Evolutionary conservation across 345 rosid genomes (phyloP).

Genomic region (Hibiscus mutabilis): DNA sequence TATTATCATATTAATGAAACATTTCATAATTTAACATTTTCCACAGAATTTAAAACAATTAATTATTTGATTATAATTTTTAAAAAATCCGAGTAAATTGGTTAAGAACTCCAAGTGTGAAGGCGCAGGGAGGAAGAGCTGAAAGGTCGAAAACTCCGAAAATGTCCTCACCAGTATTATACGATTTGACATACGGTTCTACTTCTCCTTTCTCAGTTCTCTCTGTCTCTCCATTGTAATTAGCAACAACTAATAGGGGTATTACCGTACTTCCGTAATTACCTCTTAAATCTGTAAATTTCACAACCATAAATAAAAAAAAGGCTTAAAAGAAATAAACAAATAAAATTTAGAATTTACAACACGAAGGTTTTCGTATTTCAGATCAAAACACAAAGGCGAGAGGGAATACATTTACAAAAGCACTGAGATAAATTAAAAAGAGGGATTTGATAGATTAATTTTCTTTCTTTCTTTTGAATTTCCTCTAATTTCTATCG

Average conservation of each 20-base stretch:
- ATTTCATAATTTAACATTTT: too few relatives aligned
- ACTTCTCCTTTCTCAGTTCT: not conserved
- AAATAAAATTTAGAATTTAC: not conserved
- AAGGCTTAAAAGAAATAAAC: not conserved
- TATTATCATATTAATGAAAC: not conserved
- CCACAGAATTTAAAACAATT: not conserved
- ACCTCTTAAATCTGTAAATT: not conserved
- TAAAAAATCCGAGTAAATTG: not conserved
- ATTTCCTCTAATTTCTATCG: not conserved
- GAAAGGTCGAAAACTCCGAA: not conserved
- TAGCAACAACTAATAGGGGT: not conserved
- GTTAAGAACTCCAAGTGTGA: not conserved
- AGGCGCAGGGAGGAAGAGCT: not conserved
- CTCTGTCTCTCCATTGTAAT: not conserved
- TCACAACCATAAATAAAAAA: not conserved
- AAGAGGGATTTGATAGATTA: not conserved
- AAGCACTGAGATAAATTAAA: slow-evolving; percentile 17
- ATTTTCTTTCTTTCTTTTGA: not conserved
- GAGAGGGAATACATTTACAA: slow-evolving; percentile 6
- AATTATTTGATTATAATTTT: not conserved
- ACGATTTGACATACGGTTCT: not conserved
- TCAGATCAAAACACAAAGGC: slow-evolving; percentile 39
- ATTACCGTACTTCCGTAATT: not conserved
- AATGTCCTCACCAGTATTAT: not conserved
- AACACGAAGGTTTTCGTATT: slow-evolving; percentile 45